Conservation (phyloP, 306 rosid genomes). For the Prunus persica region Prunus_persica_NCBIv2 NC_034015.1:15083001-15083500, state of each 20-base stretch:
- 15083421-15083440: background rate
- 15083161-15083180: constrained; percentile 64
- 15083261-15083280: background rate
- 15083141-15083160: constrained; percentile 82
- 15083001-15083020: constrained; percentile 33
- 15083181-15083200: constrained; percentile 65
- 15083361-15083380: constrained; percentile 83
- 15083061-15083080: constrained; percentile 29
- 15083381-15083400: constrained; percentile 96
- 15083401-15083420: constrained; percentile 26
- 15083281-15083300: constrained; percentile 1
- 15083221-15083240: background rate
- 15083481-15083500: background rate
- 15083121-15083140: constrained; percentile 60
- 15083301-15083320: constrained; percentile 73
- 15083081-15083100: constrained; percentile 27
- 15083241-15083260: background rate
- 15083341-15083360: constrained; percentile 92
- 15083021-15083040: constrained; percentile 36
- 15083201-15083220: background rate
- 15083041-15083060: constrained; percentile 38
- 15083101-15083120: constrained; percentile 10
- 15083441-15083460: background rate
- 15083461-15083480: background rate
- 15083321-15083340: constrained; percentile 83